Conservation (phyloP, 208 protist genomes). For the Leishmania lainsoni region DNA sequence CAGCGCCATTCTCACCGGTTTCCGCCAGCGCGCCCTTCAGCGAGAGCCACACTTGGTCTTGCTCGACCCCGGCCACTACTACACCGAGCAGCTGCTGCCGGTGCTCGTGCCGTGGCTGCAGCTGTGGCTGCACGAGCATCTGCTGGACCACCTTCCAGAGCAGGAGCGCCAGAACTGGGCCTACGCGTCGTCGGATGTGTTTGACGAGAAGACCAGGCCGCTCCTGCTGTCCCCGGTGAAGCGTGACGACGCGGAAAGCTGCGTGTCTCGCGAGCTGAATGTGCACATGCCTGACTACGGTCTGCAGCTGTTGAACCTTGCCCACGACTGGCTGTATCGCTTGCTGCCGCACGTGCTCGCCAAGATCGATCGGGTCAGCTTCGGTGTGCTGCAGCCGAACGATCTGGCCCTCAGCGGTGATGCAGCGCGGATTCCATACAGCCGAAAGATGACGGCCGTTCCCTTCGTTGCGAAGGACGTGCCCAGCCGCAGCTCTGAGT, state of each 20-base stretch:
- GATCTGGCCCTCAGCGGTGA: constrained; percentile 61
- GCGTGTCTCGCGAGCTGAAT: constrained; percentile 37
- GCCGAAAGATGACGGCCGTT: constrained; percentile 86
- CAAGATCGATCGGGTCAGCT: constrained; percentile 95
- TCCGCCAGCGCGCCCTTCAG: constrained; percentile 73
- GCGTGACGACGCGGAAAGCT: constrained; percentile 19
- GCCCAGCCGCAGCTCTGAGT: constrained; percentile 93
- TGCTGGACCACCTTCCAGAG: constrained; percentile 31
- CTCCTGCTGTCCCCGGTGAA: constrained; percentile 38
- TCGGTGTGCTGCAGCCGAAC: constrained; percentile 80
- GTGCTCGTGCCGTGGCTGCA: constrained; percentile 87
- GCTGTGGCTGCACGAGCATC: constrained; percentile 81
- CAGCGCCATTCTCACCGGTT: constrained; percentile 66
- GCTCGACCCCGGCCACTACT: constrained; percentile 84
- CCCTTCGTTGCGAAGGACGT: constrained; percentile 97
- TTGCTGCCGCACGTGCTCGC: constrained; percentile 92
- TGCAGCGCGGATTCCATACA: constrained; percentile 67
- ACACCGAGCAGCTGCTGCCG: constrained; percentile 82
- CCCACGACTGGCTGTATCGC: constrained; percentile 88
- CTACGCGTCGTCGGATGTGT: constrained; percentile 11
- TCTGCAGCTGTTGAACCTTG: constrained; percentile 89
- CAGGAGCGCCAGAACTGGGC: constrained; percentile 19
- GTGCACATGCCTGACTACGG: constrained; percentile 39
- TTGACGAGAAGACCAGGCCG: constrained; percentile 30
- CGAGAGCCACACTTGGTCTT: constrained; percentile 92